These are phyloP conservation scores for Leccinum variicolor DNA, from an alignment of 768 basidiomycete genomes.

Conservation along the genomic window DNA sequence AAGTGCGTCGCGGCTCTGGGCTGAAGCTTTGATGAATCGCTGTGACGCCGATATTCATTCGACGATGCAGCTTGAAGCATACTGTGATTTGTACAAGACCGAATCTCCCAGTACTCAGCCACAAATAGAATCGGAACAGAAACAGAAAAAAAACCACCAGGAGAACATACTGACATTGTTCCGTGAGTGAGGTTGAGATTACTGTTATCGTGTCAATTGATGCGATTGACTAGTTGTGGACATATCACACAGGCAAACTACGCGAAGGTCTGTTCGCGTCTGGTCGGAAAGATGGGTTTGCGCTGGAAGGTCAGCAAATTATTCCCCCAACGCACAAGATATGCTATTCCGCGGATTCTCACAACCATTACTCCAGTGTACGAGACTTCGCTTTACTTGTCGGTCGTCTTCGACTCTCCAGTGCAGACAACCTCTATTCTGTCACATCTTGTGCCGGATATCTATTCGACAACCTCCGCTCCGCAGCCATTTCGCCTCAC, in stretches of 20 bases:
- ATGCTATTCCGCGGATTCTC: neutral
- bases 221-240: neutral
- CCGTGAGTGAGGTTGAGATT: conserved; percentile 41
- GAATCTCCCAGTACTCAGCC: conserved; percentile 1
- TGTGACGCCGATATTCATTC: neutral
- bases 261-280: conserved; percentile 70
- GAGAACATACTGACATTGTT: conserved; percentile 73
- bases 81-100: conserved; percentile 40
- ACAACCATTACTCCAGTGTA: conserved; percentile 45
- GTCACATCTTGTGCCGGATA: conserved; percentile 51
- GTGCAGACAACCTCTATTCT: conserved; percentile 62
- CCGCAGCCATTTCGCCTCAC: conserved; percentile 23
- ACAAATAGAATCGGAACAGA: conserved; percentile 23
- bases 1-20: conserved; percentile 40
- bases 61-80: conserved; percentile 43
- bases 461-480: conserved; percentile 33
- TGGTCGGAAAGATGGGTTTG: conserved; percentile 55
- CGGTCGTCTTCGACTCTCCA: conserved; percentile 58
- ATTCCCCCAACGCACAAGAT: neutral
- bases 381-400: conserved; percentile 67
- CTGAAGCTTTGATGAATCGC: neutral
- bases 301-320: conserved; percentile 56
- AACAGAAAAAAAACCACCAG: conserved; percentile 47
- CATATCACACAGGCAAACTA: conserved; percentile 56
- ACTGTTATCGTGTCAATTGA: neutral